phyloP scores from a whole-genome alignment of 176 grass and related monocot genomes.

The Oropetium thomaeum region DNA sequence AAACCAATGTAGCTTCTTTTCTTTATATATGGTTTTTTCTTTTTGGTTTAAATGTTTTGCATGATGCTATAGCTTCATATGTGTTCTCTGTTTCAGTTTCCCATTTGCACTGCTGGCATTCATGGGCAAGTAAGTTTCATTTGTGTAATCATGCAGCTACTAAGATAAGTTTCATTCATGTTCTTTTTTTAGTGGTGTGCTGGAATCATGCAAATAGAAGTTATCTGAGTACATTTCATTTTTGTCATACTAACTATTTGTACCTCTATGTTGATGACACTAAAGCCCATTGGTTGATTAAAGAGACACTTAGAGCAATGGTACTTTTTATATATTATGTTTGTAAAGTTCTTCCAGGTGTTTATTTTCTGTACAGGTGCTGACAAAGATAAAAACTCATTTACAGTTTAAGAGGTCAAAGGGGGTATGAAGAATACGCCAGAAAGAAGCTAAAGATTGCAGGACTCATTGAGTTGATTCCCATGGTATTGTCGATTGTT shows the following conservation, averaged over 20 bases:
- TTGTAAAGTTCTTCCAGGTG: not conserved
- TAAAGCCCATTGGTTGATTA: not conserved
- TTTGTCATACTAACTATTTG: not conserved
- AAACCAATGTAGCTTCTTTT: constrained; percentile 12
- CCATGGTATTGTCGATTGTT: not conserved
- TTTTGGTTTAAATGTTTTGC: no score
- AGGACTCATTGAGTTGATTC: not conserved
- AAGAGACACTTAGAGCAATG: not conserved
- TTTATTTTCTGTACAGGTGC: not conserved
- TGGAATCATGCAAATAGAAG: no score
- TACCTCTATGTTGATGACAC: not conserved
- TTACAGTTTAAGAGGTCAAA: not conserved
- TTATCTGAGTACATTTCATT: no score
- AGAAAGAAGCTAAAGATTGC: constrained; percentile 19
- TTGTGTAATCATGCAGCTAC: no score
- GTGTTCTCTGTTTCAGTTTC: not conserved
- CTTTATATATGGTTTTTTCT: no score
- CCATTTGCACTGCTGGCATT: not conserved
- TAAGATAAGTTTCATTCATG: no score
- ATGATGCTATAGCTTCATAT: not conserved
- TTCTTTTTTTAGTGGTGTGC: no score
- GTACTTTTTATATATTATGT: no score
- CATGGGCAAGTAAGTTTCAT: not conserved
- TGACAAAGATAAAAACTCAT: not conserved
- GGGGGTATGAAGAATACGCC: not conserved